phyloP scores from a whole-genome alignment of 2,329 filamentous ascomycete species.

The Apiospora marii region DNA sequence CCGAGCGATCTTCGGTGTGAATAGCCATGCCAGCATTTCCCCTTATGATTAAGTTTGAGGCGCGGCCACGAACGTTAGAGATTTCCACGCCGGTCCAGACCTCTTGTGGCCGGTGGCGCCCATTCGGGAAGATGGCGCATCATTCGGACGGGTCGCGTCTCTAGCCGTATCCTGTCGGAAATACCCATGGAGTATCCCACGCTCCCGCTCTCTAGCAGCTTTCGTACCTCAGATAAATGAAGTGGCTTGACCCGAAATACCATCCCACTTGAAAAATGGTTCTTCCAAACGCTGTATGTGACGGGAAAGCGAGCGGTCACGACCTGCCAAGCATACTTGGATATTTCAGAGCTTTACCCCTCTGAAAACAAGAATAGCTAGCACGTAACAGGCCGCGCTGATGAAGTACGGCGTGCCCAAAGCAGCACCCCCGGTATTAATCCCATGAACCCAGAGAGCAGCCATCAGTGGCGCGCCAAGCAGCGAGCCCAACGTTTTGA shows the following conservation, averaged over 20 bases:
- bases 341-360: constrained; percentile 33
- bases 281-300: not conserved
- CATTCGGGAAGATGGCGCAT: not conserved
- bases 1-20: not conserved
- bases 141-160: not conserved
- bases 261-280: not conserved
- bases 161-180: not conserved
- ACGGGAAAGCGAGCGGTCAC: not conserved
- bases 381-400: constrained; percentile 48
- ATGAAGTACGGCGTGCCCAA: constrained; percentile 51
- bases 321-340: not conserved
- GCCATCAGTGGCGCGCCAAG: constrained; percentile 58
- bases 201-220: not conserved
- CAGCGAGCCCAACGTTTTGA: constrained; percentile 56
- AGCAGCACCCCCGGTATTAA: constrained; percentile 45
- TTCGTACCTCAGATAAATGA: not conserved
- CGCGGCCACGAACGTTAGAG: not conserved
- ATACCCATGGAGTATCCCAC: not conserved
- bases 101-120: not conserved
- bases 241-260: not conserved
- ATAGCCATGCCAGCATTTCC: not conserved
- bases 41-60: not conserved
- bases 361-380: constrained; percentile 45
- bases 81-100: not conserved
- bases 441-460: constrained; percentile 54